Conservation (phyloP, 2,329 filamentous ascomycete genomes). For the Pseudocercospora vitis region DNA sequence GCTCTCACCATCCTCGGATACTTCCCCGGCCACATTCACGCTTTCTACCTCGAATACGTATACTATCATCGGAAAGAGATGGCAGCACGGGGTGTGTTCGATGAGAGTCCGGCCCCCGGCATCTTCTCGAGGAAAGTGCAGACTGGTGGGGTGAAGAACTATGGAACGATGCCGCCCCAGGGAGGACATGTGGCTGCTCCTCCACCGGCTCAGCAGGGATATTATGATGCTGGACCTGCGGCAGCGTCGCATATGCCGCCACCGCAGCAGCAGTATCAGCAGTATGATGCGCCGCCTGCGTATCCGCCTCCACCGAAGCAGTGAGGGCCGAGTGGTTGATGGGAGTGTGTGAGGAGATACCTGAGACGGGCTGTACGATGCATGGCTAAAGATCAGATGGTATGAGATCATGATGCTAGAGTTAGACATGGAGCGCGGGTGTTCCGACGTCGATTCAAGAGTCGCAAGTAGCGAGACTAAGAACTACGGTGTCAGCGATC, state of each 20-base stretch:
- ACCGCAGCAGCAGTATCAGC: no score
- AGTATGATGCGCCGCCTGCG: not conserved
- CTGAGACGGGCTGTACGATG: not conserved
- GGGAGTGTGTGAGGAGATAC: not conserved
- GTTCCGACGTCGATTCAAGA: no score
- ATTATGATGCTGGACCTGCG: not conserved
- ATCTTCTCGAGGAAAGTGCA: slow-evolving; percentile 74
- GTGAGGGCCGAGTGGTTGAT: not conserved
- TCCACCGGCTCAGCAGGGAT: not conserved
- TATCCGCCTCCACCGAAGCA: no score
- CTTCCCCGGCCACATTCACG: slow-evolving; percentile 68
- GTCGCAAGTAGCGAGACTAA: no score
- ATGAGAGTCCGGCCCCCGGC: slow-evolving; percentile 60
- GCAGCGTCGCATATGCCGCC: no score
- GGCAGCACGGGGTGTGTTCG: slow-evolving; percentile 57
- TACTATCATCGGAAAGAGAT: slow-evolving; percentile 75
- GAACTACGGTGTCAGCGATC: no score
- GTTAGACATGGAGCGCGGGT: no score
- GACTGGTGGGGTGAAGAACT: slow-evolving; percentile 55
- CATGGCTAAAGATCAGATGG: not conserved
- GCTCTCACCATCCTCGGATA: slow-evolving; percentile 54
- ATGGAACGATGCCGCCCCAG: slow-evolving; percentile 31
- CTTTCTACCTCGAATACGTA: slow-evolving; percentile 79
- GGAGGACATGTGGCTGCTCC: not conserved
- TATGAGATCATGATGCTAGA: no score